A percentile compares a stretch with the other conserved stretches of the same genome.
Conservation (phyloP, 2,329 filamentous ascomycete genomes). For the Xylariales sp. region DNA sequence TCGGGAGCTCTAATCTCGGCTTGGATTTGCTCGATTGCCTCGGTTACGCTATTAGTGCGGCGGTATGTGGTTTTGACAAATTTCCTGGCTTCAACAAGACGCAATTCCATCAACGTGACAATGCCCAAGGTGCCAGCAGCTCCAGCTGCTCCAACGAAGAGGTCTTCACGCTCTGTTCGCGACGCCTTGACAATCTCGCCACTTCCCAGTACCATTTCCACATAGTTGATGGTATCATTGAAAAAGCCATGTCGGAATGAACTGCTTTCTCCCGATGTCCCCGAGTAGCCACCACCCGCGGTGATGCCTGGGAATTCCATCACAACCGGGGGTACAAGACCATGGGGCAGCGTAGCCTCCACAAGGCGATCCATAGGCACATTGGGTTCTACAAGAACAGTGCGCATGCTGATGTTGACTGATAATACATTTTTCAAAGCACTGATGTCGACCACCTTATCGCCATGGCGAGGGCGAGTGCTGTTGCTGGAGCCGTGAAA, state of each 20-base stretch:
- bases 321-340: constrained; percentile 60
- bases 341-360: constrained; percentile 48
- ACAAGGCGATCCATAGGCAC: constrained; percentile 64
- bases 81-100: constrained; percentile 47
- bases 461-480: constrained; percentile 53
- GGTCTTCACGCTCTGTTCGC: constrained; percentile 47
- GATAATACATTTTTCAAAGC: constrained; percentile 56
- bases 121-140: constrained; percentile 65
- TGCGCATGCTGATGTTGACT: constrained; percentile 48
- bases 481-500: constrained; percentile 76
- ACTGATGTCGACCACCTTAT: constrained; percentile 64
- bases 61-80: constrained; percentile 57
- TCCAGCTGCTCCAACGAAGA: constrained; percentile 62
- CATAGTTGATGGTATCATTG: constrained; percentile 53
- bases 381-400: constrained; percentile 63
- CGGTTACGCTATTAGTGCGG: constrained; percentile 34
- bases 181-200: constrained; percentile 54
- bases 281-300: constrained; percentile 62
- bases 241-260: constrained; percentile 65
- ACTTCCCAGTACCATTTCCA: constrained; percentile 62
- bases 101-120: constrained; percentile 58
- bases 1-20: constrained; percentile 31
- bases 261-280: constrained; percentile 64
- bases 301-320: constrained; percentile 74
- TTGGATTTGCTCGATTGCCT: constrained; percentile 37